Evolutionary conservation across 768 basidiomycete genomes (phyloP), one percentile per base, ranked within the genome.

Genomic region (Lanmaoa pseudosensibilis): DNA sequence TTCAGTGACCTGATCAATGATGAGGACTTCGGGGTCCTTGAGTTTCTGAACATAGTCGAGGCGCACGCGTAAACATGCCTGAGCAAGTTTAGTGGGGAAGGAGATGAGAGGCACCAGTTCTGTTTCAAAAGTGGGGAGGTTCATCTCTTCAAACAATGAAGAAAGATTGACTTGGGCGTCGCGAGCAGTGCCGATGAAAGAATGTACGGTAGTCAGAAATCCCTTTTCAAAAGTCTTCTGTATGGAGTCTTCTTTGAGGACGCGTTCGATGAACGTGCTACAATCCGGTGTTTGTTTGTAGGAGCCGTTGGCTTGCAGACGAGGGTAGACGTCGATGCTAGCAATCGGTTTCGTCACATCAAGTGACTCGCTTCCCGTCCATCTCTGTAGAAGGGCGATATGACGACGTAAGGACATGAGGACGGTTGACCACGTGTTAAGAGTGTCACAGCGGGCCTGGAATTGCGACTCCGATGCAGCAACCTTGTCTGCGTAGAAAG

Each of bases 171-270:
- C 86, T 71, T 96, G 90, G 0, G 92, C 89, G 44, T 89, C 85
- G 55, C 94, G 90, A 62, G 93, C 91, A 50, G 87, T 84, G 38
- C 87, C 86, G 51, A 98, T 85, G 64, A 95, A 89, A 15, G 85
- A 78, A 70, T 94, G 89, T 8, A 96, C 84, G n/a, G 91, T 93
- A 39, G 85, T 86, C 64, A 94, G 80, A 61, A 90, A 92, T 15
- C 90, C 88, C 63, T 90, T 93, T 72, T 95, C 93, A 70, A 99
- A 98, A 10, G 92, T 94, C 58, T 88, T 83, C 72, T 95, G 91
- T 66, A 98, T 87, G n/a, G 88, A 88, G 65, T 98, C 96, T 72
- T 98, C 96, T 70, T 98, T 98, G 55, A 97, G 80, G 25, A 98
- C 77, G 30, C 94, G 85, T 70, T 98, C 97, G 34, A 98, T 88